Evolutionary conservation across 495 filamentous ascomycete genomes (phyloP), one percentile per base, ranked within the genome.

Genomic region (Emericellopsis terricola): DNA sequence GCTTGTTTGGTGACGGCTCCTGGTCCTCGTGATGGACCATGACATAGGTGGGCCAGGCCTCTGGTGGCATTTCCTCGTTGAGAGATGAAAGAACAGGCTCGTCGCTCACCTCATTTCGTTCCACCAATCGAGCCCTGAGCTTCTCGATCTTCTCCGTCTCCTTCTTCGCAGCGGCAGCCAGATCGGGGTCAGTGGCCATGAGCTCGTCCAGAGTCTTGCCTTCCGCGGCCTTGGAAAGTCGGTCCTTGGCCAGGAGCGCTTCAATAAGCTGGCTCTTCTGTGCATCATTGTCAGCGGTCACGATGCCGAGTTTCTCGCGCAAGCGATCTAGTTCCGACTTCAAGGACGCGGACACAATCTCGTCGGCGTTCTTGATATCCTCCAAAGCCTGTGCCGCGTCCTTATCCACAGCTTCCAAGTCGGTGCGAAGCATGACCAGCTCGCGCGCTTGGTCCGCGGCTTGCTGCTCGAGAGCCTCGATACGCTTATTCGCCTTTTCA

Each of bases 201-300:
- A 43, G 43, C 14, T 43, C 46, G 33, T 55, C 43, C 34, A 49
- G 33, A 40, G 53, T 49, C 29, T 62, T 62, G 37, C 50, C 48
- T 31, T 65, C 61, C 37, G 68, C 53, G 26, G 67, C 57, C 38
- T 65, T 61, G 27, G 57, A 55, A 17, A 69, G 54, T 40, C 61
- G 64, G 38, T 69, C 64, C 46, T 69, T 69, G 30, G 58, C 56
- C 18, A 71, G 47, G n/a, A 67, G 49, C 8, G 57, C 55, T 10
- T 54, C 53, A 43, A 68, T 48, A 16, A 69, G 56, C 44, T 69
- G 63, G 26, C 55, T 54, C 50, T 59, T 62, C 46, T 65, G 60
- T 28, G 52, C 48, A 21, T 71, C 62, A 17, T 51, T 49, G 38
- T 69, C 61, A 21, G 57, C 55, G 37, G 39, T 45, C 27, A 59